phyloP scores from a whole-genome alignment of 176 grass and related monocot species.

The Elaeis guineensis region DNA sequence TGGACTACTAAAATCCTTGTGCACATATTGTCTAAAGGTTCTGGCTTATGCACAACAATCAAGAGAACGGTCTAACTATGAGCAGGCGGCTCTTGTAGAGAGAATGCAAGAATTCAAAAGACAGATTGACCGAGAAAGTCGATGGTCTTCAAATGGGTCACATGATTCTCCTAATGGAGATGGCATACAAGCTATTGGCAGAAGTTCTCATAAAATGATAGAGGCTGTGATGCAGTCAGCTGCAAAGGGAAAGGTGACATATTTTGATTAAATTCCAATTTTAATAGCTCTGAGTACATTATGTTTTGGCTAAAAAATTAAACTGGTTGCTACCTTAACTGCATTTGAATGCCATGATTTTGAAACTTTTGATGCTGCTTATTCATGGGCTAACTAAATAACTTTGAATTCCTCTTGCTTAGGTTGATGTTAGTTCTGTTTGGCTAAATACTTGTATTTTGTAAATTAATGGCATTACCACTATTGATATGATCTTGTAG shows the following conservation, averaged over 20 bases:
- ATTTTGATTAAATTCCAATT: constrained; percentile 15
- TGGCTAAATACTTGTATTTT: too few relatives aligned
- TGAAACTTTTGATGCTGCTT: too few relatives aligned
- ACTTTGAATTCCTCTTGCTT: too few relatives aligned
- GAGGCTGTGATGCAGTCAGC: constrained; percentile 93
- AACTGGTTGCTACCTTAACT: not conserved
- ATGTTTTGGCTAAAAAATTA: not conserved
- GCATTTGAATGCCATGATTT: too few relatives aligned
- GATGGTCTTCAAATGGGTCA: constrained; percentile 65
- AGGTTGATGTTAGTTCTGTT: too few relatives aligned
- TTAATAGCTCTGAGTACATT: not conserved
- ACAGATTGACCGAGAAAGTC: constrained; percentile 87
- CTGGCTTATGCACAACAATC: constrained; percentile 94
- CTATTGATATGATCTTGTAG: constrained; percentile 35
- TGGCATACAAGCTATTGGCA: constrained; percentile 94
- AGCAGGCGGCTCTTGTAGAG: constrained; percentile 79
- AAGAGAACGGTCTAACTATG: constrained; percentile 95
- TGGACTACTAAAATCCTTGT: too few relatives aligned
- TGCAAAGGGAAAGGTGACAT: constrained; percentile 74
- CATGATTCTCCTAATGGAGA: constrained; percentile 82
- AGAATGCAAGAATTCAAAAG: constrained; percentile 99
- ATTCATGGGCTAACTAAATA: too few relatives aligned
- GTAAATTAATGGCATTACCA: too few relatives aligned
- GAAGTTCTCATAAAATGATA: constrained; percentile 99
- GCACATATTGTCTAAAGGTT: constrained; percentile 35